phyloP scores from a whole-genome alignment of 2,329 filamentous ascomycete species.

The Hortaea werneckii region DNA sequence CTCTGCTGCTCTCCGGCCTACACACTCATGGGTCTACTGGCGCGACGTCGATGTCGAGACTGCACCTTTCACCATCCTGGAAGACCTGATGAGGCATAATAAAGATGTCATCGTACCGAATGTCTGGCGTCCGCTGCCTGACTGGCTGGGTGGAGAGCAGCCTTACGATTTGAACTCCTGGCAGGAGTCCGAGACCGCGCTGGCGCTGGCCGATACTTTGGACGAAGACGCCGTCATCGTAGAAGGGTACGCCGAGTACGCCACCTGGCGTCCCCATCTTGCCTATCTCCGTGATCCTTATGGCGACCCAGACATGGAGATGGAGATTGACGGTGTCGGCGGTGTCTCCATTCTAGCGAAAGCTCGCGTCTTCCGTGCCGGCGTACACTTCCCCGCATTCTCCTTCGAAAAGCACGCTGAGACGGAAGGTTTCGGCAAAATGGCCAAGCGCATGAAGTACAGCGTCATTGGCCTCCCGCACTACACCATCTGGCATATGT shows the following conservation, averaged over 20 bases:
- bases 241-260: conserved; percentile 96
- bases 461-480: conserved; percentile 93
- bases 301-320: conserved; percentile 97
- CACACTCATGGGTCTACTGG: conserved; percentile 99
- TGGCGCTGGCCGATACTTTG: conserved; percentile 84
- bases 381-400: conserved; percentile 95
- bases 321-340: conserved; percentile 97
- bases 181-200: conserved; percentile 96
- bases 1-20: conserved; percentile 82
- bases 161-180: conserved; percentile 98
- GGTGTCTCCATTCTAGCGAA: conserved; percentile 97
- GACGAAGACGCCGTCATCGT: conserved; percentile 98
- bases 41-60: conserved; percentile 97
- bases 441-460: conserved; percentile 93
- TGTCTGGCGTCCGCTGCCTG: conserved; percentile 95
- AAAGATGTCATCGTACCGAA: conserved; percentile 98
- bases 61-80: conserved; percentile 88
- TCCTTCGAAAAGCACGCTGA: conserved; percentile 98
- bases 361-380: conserved; percentile 85
- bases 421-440: conserved; percentile 98
- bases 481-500: conserved; percentile 98
- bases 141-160: conserved; percentile 97
- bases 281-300: conserved; percentile 95
- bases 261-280: conserved; percentile 93
- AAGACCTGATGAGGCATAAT: conserved; percentile 97